Percentiles rank a stretch among this genome's conserved stretches.
These are phyloP conservation scores for Dactylellina leptospora DNA, from an alignment of 2,329 filamentous ascomycete genomes.

Conservation along the genomic window DNA sequence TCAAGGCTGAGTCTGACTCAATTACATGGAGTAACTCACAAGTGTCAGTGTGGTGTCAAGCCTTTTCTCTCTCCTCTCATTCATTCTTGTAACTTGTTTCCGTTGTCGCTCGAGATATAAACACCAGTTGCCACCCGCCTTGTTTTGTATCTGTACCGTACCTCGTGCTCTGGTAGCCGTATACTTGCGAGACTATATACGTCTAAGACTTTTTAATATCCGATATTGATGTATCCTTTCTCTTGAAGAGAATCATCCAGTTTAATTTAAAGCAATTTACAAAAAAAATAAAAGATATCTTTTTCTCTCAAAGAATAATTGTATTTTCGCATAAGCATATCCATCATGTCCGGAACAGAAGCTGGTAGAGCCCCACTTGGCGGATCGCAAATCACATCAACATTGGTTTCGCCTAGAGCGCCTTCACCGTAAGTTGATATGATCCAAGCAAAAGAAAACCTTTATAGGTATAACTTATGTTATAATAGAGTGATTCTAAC, in stretches of 20 bases:
- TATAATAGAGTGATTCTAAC: too few relatives aligned
- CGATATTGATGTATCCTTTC: neutral
- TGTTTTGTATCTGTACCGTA: neutral
- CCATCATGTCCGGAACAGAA: too few relatives aligned
- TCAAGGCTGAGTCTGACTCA: neutral
- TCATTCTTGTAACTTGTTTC: neutral
- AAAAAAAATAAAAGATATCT: too few relatives aligned
- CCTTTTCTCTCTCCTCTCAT: too few relatives aligned
- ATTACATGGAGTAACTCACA: neutral
- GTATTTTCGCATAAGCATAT: too few relatives aligned
- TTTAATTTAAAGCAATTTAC: neutral
- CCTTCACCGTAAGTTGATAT: constrained; percentile 18
- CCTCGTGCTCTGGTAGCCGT: neutral
- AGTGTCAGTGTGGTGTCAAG: too few relatives aligned
- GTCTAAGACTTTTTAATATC: neutral
- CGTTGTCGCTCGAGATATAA: neutral
- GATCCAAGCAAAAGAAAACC: too few relatives aligned
- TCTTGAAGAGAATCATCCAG: too few relatives aligned
- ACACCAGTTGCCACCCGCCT: neutral
- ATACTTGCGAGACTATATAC: neutral
- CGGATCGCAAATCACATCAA: neutral
- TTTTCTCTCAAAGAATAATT: too few relatives aligned
- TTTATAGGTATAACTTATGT: too few relatives aligned
- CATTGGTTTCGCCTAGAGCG: neutral
- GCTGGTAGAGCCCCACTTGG: too few relatives aligned